phyloP scores from a whole-genome alignment of 164 flowering plant genomes.

The Vitis amurensis region DNA sequence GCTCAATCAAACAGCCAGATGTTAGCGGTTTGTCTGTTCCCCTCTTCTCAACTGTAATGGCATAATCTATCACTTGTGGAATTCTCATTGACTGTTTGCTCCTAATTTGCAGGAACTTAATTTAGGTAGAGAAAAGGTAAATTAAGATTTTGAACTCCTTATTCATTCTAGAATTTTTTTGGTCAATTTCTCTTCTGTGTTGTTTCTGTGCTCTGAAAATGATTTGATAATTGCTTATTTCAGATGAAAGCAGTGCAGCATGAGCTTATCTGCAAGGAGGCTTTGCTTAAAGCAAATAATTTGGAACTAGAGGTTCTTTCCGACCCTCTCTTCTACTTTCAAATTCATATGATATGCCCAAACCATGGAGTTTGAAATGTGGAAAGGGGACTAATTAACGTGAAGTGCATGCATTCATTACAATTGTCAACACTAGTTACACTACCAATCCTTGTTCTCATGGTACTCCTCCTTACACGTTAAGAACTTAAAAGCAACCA shows the following conservation, averaged over 20 bases:
- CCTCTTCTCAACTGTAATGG: not conserved
- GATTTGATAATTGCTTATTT: conserved; percentile 10
- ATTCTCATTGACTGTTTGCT: not conserved
- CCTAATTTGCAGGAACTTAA: conserved; percentile 37
- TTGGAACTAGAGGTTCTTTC: conserved; percentile 44
- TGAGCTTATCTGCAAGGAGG: conserved; percentile 62
- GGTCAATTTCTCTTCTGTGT: not conserved
- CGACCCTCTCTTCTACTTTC: not conserved
- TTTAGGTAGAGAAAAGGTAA: conserved; percentile 41
- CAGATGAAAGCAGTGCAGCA: conserved; percentile 72
- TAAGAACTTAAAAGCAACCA: too few species aligned
- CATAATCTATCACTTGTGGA: too few species aligned
- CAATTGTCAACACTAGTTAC: too few species aligned
- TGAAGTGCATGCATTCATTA: too few species aligned
- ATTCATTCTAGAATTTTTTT: not conserved
- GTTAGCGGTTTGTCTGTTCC: conserved; percentile 28
- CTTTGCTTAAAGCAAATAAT: conserved; percentile 53
- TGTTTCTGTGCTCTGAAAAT: not conserved
- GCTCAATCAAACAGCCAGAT: conserved; percentile 46
- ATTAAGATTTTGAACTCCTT: not conserved
- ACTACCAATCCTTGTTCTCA: too few species aligned
- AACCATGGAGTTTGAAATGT: not conserved
- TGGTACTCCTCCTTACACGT: too few species aligned
- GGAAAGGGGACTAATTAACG: not conserved
- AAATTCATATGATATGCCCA: not conserved